A percentile compares a stretch with the other conserved stretches of the same genome.
Evolutionary conservation across 306 rosid genomes (phyloP).

Genomic region (Quercus glauca): DNA sequence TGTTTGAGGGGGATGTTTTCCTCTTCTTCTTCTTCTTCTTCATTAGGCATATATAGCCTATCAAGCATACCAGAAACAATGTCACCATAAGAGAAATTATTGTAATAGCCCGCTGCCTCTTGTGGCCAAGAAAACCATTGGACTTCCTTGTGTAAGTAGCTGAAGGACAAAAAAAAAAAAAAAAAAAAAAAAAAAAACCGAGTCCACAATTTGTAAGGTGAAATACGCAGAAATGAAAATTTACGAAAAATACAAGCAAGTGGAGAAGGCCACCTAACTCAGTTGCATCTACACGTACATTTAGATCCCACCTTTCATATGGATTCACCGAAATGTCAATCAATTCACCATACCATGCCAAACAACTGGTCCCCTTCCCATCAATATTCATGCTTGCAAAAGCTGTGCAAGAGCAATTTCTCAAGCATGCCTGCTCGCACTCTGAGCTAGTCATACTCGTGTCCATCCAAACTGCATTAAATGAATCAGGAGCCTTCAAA

Average conservation of each 20-base stretch:
- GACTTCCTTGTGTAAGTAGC: neutral
- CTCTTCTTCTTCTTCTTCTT: neutral
- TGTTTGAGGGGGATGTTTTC: neutral
- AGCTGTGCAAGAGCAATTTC: constrained; percentile 35
- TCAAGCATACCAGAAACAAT: neutral
- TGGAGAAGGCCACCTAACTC: neutral
- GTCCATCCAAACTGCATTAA: neutral
- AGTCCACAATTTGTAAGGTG: too few species aligned
- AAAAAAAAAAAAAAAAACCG: neutral
- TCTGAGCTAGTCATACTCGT: neutral
- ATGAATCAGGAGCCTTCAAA: constrained; percentile 5
- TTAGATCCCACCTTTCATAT: constrained; percentile 3
- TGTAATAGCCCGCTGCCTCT: neutral
- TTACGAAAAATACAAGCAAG: neutral
- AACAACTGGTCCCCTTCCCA: constrained; percentile 12
- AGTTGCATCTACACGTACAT: constrained; percentile 22
- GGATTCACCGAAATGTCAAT: constrained; percentile 21
- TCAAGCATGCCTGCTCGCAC: constrained; percentile 19
- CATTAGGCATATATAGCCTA: neutral
- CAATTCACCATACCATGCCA: constrained; percentile 29
- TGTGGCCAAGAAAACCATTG: too few species aligned
- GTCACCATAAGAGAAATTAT: neutral
- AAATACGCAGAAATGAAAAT: neutral
- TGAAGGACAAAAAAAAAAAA: neutral
- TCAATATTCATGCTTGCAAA: constrained; percentile 15